Evolutionary conservation across 306 rosid species (phyloP).

Genomic region (Pachyrhizus erosus): DNA sequence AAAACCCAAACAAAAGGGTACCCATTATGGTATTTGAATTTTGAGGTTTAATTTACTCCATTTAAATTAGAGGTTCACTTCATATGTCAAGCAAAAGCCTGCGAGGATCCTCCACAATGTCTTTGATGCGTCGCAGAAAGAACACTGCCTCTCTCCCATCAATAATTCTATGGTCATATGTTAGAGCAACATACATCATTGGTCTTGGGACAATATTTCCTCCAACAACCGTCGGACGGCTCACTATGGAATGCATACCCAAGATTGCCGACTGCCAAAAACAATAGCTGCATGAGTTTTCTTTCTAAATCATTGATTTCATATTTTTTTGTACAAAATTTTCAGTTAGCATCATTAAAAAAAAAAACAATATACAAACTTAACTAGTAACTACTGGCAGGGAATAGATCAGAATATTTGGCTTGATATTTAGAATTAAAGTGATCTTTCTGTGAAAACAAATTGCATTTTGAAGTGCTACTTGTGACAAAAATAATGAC

Average conservation of each 20-base stretch:
- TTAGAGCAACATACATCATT: slow-evolving; percentile 80
- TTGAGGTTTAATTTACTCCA: slow-evolving; percentile 37
- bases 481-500: background rate
- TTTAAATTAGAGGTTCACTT: slow-evolving; percentile 31
- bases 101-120: slow-evolving; percentile 76
- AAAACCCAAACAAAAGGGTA: slow-evolving; percentile 41
- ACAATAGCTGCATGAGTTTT: slow-evolving; percentile 18
- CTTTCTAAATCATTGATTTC: background rate
- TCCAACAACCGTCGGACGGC: slow-evolving; percentile 75
- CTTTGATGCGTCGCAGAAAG: slow-evolving; percentile 84
- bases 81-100: slow-evolving; percentile 81
- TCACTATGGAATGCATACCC: slow-evolving; percentile 91
- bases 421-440: background rate
- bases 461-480: slow-evolving; percentile 18
- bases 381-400: background rate
- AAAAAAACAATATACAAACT: background rate
- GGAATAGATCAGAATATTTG: slow-evolving; percentile 5
- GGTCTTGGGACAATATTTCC: slow-evolving; percentile 76
- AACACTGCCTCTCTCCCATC: slow-evolving; percentile 95
- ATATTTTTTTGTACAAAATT: background rate
- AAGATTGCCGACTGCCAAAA: slow-evolving; percentile 79
- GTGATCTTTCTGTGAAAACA: background rate
- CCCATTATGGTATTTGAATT: slow-evolving; percentile 45
- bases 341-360: background rate
- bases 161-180: slow-evolving; percentile 84